Base-by-base conservation (phyloP, 192 early-diverging fungal genomes). In the Backusella macrospora region DNA sequence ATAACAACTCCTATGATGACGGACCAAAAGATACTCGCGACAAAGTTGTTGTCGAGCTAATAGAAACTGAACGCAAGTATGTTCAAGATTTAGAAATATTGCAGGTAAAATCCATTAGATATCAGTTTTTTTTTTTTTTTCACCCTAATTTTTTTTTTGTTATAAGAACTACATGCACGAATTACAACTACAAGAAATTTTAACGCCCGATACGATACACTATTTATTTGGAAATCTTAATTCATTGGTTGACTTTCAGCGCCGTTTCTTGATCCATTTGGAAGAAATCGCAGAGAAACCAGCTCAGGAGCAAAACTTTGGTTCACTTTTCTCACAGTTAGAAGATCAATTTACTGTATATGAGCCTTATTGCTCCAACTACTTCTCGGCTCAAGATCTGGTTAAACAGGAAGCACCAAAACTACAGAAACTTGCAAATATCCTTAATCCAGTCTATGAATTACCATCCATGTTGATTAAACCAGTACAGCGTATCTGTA, bases 401-500 rank as follows among this genome's bases (percentile, higher is more conserved):
- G 90, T 89, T 62, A 73, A 88, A 0, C 84, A 88, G 46, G 89
- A 94, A 76, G 81, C 82, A n/a, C 82, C 86, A 39, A 84, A 86
- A 55, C 81, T 95, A 45, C 82, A 86, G 84, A 87, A 84, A 72
- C 79, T 89, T 67, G 80, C 80, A 44, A 86, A 87, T 77, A 83
- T 89, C 70, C 92, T 92, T 65, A 94, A 96, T 59, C 96, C 96
- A 23, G 88, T 87, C 68, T 92, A 96, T 70, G 93, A 91, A 80
- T 80, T 99, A 72, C 94, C 93, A 18, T 93, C 92, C 6, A 92
- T 94, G 83, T 86, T 99, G 65, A 99, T 99, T 84, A 97, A 98
- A 76, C 98, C 98, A 3, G 89, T 99, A 8, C 98, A 99, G 82
- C 90, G 98, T 62, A 94, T 99, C 70, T 97, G 96, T 86, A 96